phyloP scores from a whole-genome alignment of 2,329 filamentous ascomycete genomes.

The Ilyonectria mors-panacis region DNA sequence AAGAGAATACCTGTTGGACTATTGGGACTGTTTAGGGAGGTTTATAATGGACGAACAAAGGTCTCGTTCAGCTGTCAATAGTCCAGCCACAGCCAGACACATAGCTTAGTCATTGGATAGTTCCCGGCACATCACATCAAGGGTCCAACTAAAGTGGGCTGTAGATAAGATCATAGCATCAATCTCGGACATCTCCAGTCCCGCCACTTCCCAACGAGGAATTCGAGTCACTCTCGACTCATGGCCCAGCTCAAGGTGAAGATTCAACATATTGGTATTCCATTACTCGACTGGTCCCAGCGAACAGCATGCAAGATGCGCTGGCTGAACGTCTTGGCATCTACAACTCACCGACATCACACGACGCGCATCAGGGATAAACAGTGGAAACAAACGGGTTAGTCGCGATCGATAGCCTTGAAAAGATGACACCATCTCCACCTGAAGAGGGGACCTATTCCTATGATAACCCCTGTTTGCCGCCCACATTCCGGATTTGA shows the following conservation, averaged over 20 bases:
- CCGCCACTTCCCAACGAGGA: too few species aligned
- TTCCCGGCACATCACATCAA: too few species aligned
- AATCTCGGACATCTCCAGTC: too few species aligned
- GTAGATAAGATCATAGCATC: too few species aligned
- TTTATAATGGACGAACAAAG: too few species aligned
- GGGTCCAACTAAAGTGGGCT: too few species aligned
- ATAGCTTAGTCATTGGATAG: too few species aligned
- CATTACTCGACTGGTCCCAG: neutral
- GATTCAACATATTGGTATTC: neutral
- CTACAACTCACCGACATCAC: neutral
- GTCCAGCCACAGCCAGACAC: too few species aligned
- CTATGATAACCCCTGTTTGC: neutral
- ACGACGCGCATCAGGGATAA: neutral
- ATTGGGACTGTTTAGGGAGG: too few species aligned
- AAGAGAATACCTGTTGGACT: too few species aligned
- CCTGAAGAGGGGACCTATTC: neutral
- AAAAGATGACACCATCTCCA: neutral
- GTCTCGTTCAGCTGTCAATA: too few species aligned
- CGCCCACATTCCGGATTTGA: neutral
- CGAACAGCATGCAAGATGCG: neutral
- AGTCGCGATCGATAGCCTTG: neutral
- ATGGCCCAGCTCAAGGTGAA: neutral
- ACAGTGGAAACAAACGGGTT: neutral
- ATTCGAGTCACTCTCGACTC: too few species aligned
- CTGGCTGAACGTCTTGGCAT: neutral